These are phyloP conservation scores for Zymoseptoria tritici DNA, from an alignment of 2,329 filamentous ascomycete genomes.

Conservation along the genomic window DNA sequence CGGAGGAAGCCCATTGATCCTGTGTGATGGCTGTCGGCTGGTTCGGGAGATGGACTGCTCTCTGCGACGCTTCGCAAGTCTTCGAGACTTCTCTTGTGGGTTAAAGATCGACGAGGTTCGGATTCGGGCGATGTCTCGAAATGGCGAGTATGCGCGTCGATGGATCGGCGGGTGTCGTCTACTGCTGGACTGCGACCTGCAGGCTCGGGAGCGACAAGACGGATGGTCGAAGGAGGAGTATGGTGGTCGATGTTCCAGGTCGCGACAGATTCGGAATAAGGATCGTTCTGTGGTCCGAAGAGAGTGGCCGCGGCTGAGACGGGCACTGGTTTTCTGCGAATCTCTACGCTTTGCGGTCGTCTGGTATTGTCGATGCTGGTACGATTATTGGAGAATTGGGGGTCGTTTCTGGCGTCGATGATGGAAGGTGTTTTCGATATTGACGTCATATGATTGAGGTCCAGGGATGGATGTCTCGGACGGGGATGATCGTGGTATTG, in stretches of 20 bases:
- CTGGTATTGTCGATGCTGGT: neutral
- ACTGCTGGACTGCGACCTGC: neutral
- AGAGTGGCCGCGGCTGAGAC: neutral
- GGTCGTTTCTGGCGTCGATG: neutral
- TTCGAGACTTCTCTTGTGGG: neutral
- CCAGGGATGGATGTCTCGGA: neutral
- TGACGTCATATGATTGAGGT: neutral
- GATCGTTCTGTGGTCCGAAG: slow-evolving; percentile 4
- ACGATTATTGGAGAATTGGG: neutral
- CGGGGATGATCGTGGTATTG: neutral
- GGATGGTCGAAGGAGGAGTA: neutral
- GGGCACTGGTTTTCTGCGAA: neutral
- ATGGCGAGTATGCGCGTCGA: neutral
- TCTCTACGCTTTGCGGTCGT: neutral
- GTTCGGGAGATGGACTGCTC: neutral
- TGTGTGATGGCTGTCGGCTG: neutral
- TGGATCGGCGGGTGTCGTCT: neutral
- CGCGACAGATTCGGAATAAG: slow-evolving; percentile 8
- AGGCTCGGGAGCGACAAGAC: neutral
- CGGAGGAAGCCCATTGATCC: neutral
- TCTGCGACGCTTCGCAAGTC: neutral
- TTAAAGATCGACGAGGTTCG: neutral
- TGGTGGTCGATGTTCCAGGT: slow-evolving; percentile 4
- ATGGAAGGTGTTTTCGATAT: neutral
- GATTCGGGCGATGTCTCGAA: neutral